These are phyloP conservation scores for Nemania serpens DNA, from an alignment of 2,329 filamentous ascomycete species.

Conservation along the genomic window DNA sequence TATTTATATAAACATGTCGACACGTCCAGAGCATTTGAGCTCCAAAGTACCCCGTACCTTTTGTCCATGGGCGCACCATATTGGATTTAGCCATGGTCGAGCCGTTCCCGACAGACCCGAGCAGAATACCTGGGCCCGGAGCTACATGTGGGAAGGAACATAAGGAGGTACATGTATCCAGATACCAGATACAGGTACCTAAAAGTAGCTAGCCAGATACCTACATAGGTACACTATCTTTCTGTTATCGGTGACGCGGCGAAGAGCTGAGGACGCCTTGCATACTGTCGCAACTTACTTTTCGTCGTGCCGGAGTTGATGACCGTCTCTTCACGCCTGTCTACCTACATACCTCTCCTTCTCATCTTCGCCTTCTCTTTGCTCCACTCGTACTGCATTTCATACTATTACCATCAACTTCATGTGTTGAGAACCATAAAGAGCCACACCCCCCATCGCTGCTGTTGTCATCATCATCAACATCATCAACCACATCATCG, in stretches of 20 bases:
- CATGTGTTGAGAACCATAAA: slow-evolving; percentile 6
- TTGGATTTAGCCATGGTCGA: too few relatives aligned
- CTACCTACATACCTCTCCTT: not conserved
- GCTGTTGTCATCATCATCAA: slow-evolving; percentile 2
- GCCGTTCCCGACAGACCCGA: too few relatives aligned
- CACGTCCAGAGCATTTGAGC: too few relatives aligned
- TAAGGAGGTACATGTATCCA: too few relatives aligned
- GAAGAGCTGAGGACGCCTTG: slow-evolving; percentile 12
- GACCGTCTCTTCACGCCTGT: not conserved
- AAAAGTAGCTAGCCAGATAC: not conserved
- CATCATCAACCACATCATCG: not conserved
- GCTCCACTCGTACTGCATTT: not conserved
- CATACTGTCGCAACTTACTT: slow-evolving; percentile 16
- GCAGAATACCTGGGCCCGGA: too few relatives aligned
- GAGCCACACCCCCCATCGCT: slow-evolving; percentile 1
- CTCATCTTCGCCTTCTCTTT: not conserved
- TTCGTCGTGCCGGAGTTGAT: slow-evolving; percentile 1
- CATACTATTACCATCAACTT: not conserved
- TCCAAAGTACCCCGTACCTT: too few relatives aligned
- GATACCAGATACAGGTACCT: too few relatives aligned
- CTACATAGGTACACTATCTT: not conserved
- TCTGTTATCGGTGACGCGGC: slow-evolving; percentile 23
- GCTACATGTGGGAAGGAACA: too few relatives aligned
- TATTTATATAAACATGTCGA: too few relatives aligned
- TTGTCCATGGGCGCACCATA: too few relatives aligned